Evolutionary conservation across 805 yeast genomes (phyloP).

Genomic region (Starmerella cellae): DNA sequence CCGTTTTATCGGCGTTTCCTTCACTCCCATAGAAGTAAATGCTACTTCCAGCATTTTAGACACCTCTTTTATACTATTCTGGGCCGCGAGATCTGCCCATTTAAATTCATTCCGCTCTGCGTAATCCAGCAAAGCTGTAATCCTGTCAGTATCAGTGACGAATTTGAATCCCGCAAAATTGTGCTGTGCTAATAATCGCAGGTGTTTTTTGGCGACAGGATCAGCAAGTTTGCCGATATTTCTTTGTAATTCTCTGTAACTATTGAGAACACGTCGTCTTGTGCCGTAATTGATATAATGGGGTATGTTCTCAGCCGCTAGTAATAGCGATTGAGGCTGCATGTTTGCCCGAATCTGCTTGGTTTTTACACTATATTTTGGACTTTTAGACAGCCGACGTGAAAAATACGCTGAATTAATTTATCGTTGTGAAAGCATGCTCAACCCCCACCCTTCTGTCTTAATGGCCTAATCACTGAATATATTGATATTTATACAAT

Average conservation of each 20-base stretch:
- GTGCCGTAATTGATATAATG: conserved; percentile 9
- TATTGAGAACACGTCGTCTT: conserved; percentile 3
- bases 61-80: not conserved
- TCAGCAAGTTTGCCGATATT: conserved; percentile 5
- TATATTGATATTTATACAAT: too few relatives aligned
- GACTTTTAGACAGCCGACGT: too few relatives aligned
- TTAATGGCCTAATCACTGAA: too few relatives aligned
- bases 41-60: conserved; percentile 1
- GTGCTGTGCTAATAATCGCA: conserved; percentile 9
- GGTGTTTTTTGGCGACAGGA: not conserved
- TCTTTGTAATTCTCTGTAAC: conserved; percentile 10
- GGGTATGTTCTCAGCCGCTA: conserved; percentile 8
- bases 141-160: conserved; percentile 1
- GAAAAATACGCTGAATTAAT: too few relatives aligned
- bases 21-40: conserved; percentile 5
- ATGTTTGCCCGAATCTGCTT: too few relatives aligned
- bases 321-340: conserved; percentile 13
- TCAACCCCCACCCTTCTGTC: too few relatives aligned
- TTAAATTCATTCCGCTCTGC: conserved; percentile 6
- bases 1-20: conserved; percentile 3
- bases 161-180: conserved; percentile 11
- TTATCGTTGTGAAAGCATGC: too few relatives aligned
- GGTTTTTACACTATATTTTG: too few relatives aligned
- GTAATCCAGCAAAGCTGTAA: conserved; percentile 5
- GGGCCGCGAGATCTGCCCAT: conserved; percentile 5